Conservation (phyloP, 1,284 basidiomycete species). For the Coniferiporia sulphurascens region DNA sequence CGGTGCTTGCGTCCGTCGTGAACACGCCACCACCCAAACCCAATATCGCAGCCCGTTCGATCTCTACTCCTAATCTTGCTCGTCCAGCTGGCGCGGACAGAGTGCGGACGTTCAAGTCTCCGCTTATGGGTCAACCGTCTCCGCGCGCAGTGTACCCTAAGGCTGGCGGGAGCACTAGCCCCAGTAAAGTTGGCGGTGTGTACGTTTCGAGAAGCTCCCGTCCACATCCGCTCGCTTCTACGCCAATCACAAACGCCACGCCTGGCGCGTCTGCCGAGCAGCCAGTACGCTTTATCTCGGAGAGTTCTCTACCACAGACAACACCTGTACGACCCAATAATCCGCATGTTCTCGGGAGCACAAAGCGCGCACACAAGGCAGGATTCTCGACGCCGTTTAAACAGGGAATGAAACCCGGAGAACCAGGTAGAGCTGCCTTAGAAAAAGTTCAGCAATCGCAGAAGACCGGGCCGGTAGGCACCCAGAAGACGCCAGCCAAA, state of each 20-base stretch:
- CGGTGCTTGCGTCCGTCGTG: slow-evolving; percentile 3
- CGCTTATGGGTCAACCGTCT: slow-evolving; percentile 28
- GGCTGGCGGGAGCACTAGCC: slow-evolving; percentile 26
- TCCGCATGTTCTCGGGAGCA: slow-evolving; percentile 31
- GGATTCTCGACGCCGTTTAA: slow-evolving; percentile 73
- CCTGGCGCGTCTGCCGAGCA: background rate
- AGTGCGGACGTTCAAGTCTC: slow-evolving; percentile 49
- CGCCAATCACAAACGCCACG: background rate
- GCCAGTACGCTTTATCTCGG: background rate
- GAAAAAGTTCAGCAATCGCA: slow-evolving; percentile 18
- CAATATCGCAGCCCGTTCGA: slow-evolving; percentile 8
- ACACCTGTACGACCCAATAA: slow-evolving; percentile 32
- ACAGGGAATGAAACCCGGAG: slow-evolving; percentile 48
- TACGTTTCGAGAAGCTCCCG: background rate
- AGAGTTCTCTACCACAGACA: background rate
- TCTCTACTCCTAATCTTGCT: slow-evolving; percentile 4
- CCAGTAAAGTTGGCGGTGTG: background rate
- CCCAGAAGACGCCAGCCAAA: background rate
- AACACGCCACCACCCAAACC: slow-evolving; percentile 10
- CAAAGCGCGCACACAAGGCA: slow-evolving; percentile 26
- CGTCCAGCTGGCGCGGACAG: background rate
- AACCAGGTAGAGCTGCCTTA: slow-evolving; percentile 39
- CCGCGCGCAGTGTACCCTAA: slow-evolving; percentile 17
- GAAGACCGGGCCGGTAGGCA: background rate
- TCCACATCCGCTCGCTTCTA: slow-evolving; percentile 10